Evolutionary conservation across 2,329 filamentous ascomycete genomes (phyloP).

Genomic region (Huntiella bhutanensis): DNA sequence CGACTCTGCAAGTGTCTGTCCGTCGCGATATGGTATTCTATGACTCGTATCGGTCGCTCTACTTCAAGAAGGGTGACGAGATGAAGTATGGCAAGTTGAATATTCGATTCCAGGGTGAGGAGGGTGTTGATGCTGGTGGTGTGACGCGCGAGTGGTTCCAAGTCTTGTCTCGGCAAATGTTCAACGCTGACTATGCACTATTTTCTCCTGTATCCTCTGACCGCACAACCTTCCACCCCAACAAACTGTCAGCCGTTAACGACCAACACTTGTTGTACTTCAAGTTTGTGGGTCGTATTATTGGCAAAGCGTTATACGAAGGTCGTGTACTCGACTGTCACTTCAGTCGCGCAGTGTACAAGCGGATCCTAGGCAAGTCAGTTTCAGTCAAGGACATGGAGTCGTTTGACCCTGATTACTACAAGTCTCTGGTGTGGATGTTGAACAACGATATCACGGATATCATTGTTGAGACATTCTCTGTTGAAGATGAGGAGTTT

Average conservation of each 20-base stretch:
- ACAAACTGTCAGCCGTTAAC: conserved; percentile 83
- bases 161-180: conserved; percentile 93
- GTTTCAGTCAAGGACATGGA: conserved; percentile 99
- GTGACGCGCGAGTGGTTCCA: conserved; percentile 99
- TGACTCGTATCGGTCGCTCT: conserved; percentile 94
- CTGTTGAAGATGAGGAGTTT: conserved; percentile 83
- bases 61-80: conserved; percentile 90
- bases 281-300: conserved; percentile 97
- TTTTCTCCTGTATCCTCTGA: conserved; percentile 96
- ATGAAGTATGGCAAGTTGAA: conserved; percentile 99
- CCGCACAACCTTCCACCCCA: conserved; percentile 95
- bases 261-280: conserved; percentile 94
- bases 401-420: conserved; percentile 93
- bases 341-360: conserved; percentile 97
- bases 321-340: conserved; percentile 91
- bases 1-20: conserved; percentile 66
- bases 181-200: conserved; percentile 90
- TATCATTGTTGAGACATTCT: conserved; percentile 91
- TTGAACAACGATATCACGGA: conserved; percentile 96
- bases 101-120: conserved; percentile 91
- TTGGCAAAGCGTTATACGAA: conserved; percentile 95
- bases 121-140: conserved; percentile 92
- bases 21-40: conserved; percentile 92
- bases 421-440: conserved; percentile 98
- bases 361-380: conserved; percentile 82